Evolutionary conservation across 257 asterid species (phyloP), one percentile per base, ranked within the genome.

Genomic region (Coffea eugenioides): DNA sequence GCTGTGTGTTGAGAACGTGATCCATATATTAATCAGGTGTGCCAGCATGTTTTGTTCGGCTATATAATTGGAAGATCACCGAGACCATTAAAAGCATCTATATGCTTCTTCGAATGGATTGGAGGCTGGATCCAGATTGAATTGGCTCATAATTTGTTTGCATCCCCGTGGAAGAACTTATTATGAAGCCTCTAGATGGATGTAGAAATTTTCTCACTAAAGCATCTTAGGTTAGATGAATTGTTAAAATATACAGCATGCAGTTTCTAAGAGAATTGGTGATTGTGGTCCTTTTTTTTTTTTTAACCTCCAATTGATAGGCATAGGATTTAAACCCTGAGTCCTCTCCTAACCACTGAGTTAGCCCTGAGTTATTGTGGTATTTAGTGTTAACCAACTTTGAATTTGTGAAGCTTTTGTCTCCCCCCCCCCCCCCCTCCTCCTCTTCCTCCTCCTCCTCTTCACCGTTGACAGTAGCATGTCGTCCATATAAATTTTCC

Each of bases 171-270:
- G 25, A 18, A 49, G 67, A 36, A 52, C 73, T 7, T 39, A 3
- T 41, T 23, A 20, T 11, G 57, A 71, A 59, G 12, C 31, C 52
- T 66, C 57, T 41, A 21, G 74, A 62, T 18, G 43, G 52, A 8
- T 20, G 57, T 61, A 27, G 78, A 54, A 21, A 12, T 79, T 69
- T 57, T 67, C 41, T 69, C 34, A 13, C 12, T 16, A 18, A 11
- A 49, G 71, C 79, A 64, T 65, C 67, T 67, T 82, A 27, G 77
- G 51, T 70, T 65, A 54, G 79, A 31, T 52, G 8, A 73, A 78
- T 70, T 49, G 43, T 34, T 65, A 51, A 18, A 48, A 56, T n/a
- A 14, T 21, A 41, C 71, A 13, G 18, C n/a, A 49, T 72, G 39
- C 14, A 57, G 41, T n/a, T 16, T 9, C 65, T 13, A 2, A 20